These are phyloP conservation scores for Citrus glauca DNA, from an alignment of 345 rosid genomes.

Conservation along the genomic window DNA sequence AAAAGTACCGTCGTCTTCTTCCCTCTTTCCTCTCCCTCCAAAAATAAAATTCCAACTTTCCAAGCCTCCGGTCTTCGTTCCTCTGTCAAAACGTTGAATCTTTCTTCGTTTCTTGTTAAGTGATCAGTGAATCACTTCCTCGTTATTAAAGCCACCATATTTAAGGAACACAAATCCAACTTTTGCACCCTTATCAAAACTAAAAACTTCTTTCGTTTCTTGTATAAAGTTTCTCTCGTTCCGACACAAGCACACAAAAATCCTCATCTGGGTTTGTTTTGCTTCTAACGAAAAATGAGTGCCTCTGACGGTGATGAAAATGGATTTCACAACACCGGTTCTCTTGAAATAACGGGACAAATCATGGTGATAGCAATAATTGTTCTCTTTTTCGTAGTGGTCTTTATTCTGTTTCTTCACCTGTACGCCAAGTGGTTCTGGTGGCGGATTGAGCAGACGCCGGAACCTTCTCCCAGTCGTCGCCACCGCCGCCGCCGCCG, in stretches of 20 bases:
- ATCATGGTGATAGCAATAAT: constrained; percentile 63
- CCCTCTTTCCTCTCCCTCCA: constrained; percentile 8
- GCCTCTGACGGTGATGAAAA: constrained; percentile 19
- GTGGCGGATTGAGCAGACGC: constrained; percentile 63
- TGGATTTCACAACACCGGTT: constrained; percentile 28
- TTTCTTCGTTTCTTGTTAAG: neutral
- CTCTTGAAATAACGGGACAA: constrained; percentile 58
- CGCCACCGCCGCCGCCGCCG: constrained; percentile 61
- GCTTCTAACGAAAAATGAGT: constrained; percentile 34
- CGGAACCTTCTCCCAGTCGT: constrained; percentile 32
- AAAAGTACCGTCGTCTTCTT: constrained; percentile 20
- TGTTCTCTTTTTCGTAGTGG: constrained; percentile 57
- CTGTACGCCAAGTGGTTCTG: constrained; percentile 91
- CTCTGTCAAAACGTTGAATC: neutral
- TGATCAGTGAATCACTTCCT: neutral
- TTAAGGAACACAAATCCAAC: neutral
- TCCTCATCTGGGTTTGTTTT: neutral
- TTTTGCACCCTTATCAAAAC: neutral
- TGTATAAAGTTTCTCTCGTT: neutral
- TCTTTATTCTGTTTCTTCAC: constrained; percentile 67
- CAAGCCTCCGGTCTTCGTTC: neutral
- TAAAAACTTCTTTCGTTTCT: neutral
- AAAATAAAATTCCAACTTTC: neutral
- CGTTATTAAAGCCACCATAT: neutral
- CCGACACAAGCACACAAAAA: neutral